Conservation (phyloP, 352 stramenopile species). For the Pythium brassicae region DNA sequence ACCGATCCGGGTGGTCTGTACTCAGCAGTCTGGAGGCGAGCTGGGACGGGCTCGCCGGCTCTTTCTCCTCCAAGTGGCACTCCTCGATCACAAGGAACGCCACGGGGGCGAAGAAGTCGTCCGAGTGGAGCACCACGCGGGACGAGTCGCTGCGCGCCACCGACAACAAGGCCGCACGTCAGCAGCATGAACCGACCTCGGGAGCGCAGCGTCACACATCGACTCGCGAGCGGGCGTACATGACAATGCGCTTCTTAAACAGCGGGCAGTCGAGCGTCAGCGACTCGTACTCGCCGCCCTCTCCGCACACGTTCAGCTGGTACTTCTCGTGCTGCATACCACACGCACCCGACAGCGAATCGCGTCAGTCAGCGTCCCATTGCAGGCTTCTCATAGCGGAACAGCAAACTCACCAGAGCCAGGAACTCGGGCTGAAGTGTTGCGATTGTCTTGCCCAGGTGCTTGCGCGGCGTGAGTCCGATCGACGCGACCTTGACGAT, state of each 20-base stretch:
- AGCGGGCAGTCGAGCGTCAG: constrained; percentile 97
- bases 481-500: constrained; percentile 97
- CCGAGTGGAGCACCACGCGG: constrained; percentile 90
- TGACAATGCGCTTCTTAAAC: constrained; percentile 92
- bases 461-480: constrained; percentile 82
- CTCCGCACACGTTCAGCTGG: constrained; percentile 97
- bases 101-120: constrained; percentile 91
- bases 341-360: neutral
- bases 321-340: constrained; percentile 88
- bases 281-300: constrained; percentile 99
- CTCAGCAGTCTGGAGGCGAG: constrained; percentile 33
- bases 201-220: neutral
- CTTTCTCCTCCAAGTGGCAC: constrained; percentile 90
- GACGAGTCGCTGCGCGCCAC: constrained; percentile 66
- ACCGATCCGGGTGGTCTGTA: neutral
- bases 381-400: too few relatives aligned
- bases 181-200: neutral
- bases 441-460: constrained; percentile 81
- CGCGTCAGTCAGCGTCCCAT: neutral
- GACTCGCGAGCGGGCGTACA: constrained; percentile 36
- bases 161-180: neutral
- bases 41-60: constrained; percentile 25
- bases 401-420: constrained; percentile 74
- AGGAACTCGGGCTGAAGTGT: constrained; percentile 89
- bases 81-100: constrained; percentile 89